Percentiles rank a stretch among this genome's conserved stretches.
These are phyloP conservation scores for Lactarius sp. DNA, from an alignment of 768 basidiomycete species.

Conservation along the genomic window DNA sequence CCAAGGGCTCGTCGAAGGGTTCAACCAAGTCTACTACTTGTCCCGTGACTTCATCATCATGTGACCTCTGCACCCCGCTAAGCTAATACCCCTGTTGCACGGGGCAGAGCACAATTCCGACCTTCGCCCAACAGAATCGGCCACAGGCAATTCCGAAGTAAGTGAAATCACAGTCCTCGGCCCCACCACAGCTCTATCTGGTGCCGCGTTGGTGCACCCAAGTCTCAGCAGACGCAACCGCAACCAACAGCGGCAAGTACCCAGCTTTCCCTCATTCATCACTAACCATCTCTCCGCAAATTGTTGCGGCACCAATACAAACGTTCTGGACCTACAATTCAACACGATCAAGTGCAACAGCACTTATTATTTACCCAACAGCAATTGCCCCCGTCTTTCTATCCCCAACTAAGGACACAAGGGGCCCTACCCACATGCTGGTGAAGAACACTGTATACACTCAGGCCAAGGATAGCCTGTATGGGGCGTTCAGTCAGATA, in stretches of 20 bases:
- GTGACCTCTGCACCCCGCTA: no score
- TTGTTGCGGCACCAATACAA: conserved; percentile 47
- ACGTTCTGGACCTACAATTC: conserved; percentile 60
- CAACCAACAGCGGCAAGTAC: conserved; percentile 26
- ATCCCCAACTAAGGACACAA: conserved; percentile 54
- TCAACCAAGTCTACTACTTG: no score
- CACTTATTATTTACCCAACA: conserved; percentile 39
- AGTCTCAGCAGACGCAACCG: conserved; percentile 20
- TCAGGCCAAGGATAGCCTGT: conserved; percentile 58
- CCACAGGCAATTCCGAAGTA: conserved; percentile 31
- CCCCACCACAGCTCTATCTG: conserved; percentile 26
- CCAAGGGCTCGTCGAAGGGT: no score
- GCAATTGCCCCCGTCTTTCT: conserved; percentile 51
- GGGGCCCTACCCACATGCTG: conserved; percentile 65
- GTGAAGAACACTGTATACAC: conserved; percentile 57
- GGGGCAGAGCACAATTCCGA: conserved; percentile 24
- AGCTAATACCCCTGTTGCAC: no score
- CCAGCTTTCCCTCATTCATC: conserved; percentile 30
- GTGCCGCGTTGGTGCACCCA: no score
- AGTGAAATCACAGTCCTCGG: conserved; percentile 9
- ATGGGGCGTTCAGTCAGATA: no score
- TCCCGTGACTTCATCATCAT: no score
- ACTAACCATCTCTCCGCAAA: conserved; percentile 39
- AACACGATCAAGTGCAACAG: conserved; percentile 50
- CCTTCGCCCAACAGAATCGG: conserved; percentile 42